Evolutionary conservation across 2,329 filamentous ascomycete genomes (phyloP).

Genomic region (Ceratocystiopsis sp.): DNA sequence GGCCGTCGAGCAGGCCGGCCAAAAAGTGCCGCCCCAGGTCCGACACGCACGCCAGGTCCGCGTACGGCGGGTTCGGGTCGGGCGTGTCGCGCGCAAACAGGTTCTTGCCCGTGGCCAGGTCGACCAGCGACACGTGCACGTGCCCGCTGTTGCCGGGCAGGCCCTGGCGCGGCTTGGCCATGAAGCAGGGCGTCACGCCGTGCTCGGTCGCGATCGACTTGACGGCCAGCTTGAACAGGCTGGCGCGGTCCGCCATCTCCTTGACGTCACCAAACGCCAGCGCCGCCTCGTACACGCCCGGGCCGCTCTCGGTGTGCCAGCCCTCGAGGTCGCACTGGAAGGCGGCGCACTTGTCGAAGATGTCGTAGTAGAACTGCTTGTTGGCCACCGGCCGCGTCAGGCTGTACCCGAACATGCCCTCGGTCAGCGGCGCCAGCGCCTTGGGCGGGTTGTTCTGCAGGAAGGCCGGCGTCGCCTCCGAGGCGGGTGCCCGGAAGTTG

Average conservation of each 20-base stretch:
- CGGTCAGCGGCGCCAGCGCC: constrained; percentile 62
- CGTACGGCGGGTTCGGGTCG: constrained; percentile 55
- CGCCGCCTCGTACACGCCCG: constrained; percentile 88
- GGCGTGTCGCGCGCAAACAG: constrained; percentile 57
- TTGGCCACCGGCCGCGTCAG: constrained; percentile 76
- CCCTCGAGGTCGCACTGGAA: constrained; percentile 77
- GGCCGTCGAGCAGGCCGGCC: constrained; percentile 70
- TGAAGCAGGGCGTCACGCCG: constrained; percentile 92
- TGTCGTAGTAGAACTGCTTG: constrained; percentile 78
- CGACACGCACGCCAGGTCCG: constrained; percentile 64
- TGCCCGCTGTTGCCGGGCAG: constrained; percentile 91
- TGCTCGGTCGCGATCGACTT: constrained; percentile 77
- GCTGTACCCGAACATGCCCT: constrained; percentile 94
- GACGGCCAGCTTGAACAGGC: constrained; percentile 86
- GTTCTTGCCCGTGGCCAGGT: constrained; percentile 65
- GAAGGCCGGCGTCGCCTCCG: constrained; percentile 55
- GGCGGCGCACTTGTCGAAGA: constrained; percentile 62
- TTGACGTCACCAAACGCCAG: constrained; percentile 78
- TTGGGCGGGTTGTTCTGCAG: constrained; percentile 56
- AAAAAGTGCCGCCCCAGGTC: constrained; percentile 87
- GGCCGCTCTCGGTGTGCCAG: constrained; percentile 90
- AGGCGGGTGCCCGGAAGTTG: constrained; percentile 55
- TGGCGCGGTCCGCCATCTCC: constrained; percentile 81
- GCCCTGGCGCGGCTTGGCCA: constrained; percentile 89
- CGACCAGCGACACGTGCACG: constrained; percentile 82